Evolutionary conservation across 345 rosid genomes (phyloP).

Genomic region (Leavenworthia alabamica): DNA sequence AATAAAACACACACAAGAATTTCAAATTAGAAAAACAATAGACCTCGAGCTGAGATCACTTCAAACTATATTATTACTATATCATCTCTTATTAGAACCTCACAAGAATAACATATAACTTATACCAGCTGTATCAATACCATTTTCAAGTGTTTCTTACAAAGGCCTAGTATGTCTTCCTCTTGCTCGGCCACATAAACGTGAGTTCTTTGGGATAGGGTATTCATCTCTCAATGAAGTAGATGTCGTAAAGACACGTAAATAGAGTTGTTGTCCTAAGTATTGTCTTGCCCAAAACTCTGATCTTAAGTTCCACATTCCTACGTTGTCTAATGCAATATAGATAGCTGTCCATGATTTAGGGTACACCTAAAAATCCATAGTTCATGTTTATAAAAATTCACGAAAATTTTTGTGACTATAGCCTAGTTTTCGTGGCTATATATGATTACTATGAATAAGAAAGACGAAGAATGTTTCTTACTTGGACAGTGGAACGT

Average conservation of each 20-base stretch:
- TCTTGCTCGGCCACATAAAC: slow-evolving; percentile 69
- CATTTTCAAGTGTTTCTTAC: slow-evolving; percentile 24
- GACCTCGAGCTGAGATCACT: slow-evolving; percentile 52
- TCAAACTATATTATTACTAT: slow-evolving; percentile 12
- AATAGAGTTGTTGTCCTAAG: slow-evolving; percentile 86
- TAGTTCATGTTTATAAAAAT: background rate
- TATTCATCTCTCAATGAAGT: slow-evolving; percentile 82
- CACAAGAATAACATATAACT: slow-evolving; percentile 20
- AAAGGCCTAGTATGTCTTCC: slow-evolving; percentile 77
- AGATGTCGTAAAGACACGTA: slow-evolving; percentile 69
- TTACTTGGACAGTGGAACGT: slow-evolving; percentile 73
- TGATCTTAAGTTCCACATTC: slow-evolving; percentile 94
- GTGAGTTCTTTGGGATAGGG: slow-evolving; percentile 86
- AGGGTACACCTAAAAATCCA: slow-evolving; percentile 70
- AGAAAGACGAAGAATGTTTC: background rate
- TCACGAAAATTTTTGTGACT: too few relatives aligned
- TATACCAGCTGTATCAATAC: slow-evolving; percentile 13
- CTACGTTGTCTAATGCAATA: slow-evolving; percentile 89
- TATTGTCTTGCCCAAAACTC: slow-evolving; percentile 96
- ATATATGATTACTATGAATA: too few relatives aligned
- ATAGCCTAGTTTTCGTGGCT: too few relatives aligned
- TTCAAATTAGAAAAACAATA: slow-evolving; percentile 23
- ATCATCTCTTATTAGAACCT: slow-evolving; percentile 14
- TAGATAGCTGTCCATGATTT: slow-evolving; percentile 87
- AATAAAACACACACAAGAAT: background rate